These are phyloP conservation scores for Ophioceras dolichostomum DNA, from an alignment of 2,329 filamentous ascomycete genomes.

Conservation along the genomic window DNA sequence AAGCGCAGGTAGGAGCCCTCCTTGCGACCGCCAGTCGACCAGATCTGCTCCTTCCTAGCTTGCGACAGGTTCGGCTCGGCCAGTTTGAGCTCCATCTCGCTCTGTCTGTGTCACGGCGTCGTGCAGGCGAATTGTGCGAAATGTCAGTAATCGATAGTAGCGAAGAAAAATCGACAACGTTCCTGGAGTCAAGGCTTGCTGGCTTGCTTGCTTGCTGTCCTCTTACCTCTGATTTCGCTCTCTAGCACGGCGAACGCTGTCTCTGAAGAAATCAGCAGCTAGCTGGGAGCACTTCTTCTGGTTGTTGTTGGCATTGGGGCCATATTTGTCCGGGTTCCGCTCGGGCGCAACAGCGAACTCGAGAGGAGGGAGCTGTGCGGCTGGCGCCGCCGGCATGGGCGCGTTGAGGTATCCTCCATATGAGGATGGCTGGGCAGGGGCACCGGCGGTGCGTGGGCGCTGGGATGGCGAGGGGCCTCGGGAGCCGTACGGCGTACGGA, in stretches of 20 bases:
- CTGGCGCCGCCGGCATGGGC: slow-evolving; percentile 48
- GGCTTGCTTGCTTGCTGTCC: no score
- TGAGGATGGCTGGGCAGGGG: slow-evolving; percentile 45
- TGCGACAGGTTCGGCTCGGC: slow-evolving; percentile 64
- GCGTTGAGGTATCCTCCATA: slow-evolving; percentile 58
- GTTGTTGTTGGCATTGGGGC: slow-evolving; percentile 52
- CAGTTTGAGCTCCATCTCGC: slow-evolving; percentile 80
- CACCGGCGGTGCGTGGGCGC: slow-evolving; percentile 76
- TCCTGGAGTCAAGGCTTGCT: no score
- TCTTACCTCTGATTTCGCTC: slow-evolving; percentile 82
- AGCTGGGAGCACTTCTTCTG: slow-evolving; percentile 58
- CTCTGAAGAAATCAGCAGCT: slow-evolving; percentile 92
- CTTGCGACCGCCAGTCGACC: slow-evolving; percentile 71
- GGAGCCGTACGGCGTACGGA: slow-evolving; percentile 61
- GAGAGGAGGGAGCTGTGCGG: slow-evolving; percentile 39
- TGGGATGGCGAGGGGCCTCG: slow-evolving; percentile 57
- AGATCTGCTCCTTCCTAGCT: slow-evolving; percentile 70
- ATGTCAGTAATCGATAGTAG: no score
- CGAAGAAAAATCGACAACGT: no score
- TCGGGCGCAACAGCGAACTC: slow-evolving; percentile 73
- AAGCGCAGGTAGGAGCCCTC: slow-evolving; percentile 92
- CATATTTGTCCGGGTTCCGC: slow-evolving; percentile 73
- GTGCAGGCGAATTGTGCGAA: no score
- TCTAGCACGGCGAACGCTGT: slow-evolving; percentile 90
- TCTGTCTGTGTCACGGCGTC: no score